A percentile compares a stretch with the other conserved stretches of the same genome.
Conservation (phyloP, 139 green algal genomes). For the Chlorella ohadii region DNA sequence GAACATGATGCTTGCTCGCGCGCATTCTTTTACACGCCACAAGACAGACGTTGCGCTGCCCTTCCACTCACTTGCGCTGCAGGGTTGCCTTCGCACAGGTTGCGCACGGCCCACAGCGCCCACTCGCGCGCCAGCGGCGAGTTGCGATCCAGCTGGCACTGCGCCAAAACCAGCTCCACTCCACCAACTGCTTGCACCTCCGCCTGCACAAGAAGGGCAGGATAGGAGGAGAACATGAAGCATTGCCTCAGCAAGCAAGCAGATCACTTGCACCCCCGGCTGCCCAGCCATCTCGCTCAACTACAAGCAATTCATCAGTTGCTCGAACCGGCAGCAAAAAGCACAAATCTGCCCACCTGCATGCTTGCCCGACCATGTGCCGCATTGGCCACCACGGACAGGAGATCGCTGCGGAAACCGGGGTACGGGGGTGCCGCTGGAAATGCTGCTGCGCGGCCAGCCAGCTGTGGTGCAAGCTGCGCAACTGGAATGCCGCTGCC, state of each 20-base stretch:
- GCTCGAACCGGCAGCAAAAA: too few relatives aligned
- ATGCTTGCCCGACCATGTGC: slow-evolving; percentile 42
- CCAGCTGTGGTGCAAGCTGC: slow-evolving; percentile 6
- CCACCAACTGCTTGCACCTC: slow-evolving; percentile 51
- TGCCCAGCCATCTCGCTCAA: too few relatives aligned
- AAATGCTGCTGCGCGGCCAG: neutral
- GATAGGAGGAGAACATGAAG: neutral
- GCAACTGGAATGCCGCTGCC: slow-evolving; percentile 3
- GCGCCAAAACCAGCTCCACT: slow-evolving; percentile 73
- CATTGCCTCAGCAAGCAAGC: neutral
- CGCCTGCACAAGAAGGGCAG: slow-evolving; percentile 39
- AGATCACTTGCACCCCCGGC: too few relatives aligned
- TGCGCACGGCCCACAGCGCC: slow-evolving; percentile 90
- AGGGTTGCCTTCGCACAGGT: slow-evolving; percentile 80
- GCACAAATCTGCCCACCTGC: neutral
- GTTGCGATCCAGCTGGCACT: slow-evolving; percentile 68
- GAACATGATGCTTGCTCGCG: too few relatives aligned
- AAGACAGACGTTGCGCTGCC: too few relatives aligned
- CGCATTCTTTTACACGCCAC: too few relatives aligned
- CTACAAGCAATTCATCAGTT: too few relatives aligned
- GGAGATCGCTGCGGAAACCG: slow-evolving; percentile 77
- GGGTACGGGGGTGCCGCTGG: slow-evolving; percentile 54
- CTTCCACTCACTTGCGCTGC: slow-evolving; percentile 42
- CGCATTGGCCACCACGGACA: slow-evolving; percentile 75
- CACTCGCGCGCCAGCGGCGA: slow-evolving; percentile 86